Percentiles rank a stretch among this genome's conserved stretches.
Conservation (phyloP, 768 basidiomycete species). For the Phylloporus arenicola region DNA sequence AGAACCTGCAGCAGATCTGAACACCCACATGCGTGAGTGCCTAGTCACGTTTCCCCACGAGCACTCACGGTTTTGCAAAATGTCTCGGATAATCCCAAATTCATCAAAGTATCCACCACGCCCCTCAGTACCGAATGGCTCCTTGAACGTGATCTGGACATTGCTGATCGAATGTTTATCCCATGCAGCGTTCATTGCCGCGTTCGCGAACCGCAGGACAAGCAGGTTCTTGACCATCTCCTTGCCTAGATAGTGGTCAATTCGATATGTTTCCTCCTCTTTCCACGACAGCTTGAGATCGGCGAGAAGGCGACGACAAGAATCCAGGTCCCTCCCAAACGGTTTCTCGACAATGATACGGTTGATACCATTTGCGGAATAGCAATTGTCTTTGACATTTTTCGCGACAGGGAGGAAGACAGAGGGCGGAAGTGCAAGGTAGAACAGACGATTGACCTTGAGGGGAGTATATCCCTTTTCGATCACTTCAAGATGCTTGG, state of each 20-base stretch:
- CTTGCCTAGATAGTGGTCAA: constrained; percentile 99
- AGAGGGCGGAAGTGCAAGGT: constrained; percentile 94
- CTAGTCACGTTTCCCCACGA: constrained; percentile 5
- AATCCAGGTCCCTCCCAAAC: constrained; percentile 91
- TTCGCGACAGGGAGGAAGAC: constrained; percentile 90
- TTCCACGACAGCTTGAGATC: constrained; percentile 84
- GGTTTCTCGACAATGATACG: constrained; percentile 98
- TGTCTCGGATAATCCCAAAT: constrained; percentile 97
- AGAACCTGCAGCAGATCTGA: constrained; percentile 92
- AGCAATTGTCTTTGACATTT: constrained; percentile 78
- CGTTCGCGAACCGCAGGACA: constrained; percentile 91
- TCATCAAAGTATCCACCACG: constrained; percentile 99
- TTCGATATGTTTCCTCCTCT: constrained; percentile 98
- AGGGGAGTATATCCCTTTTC: constrained; percentile 64
- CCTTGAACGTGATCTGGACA: constrained; percentile 99
- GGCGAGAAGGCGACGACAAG: constrained; percentile 70
- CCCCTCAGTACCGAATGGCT: constrained; percentile 98
- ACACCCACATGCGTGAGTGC: constrained; percentile 15
- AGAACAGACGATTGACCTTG: constrained; percentile 82
- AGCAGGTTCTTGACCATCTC: constrained; percentile 99
- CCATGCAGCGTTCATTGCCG: constrained; percentile 84
- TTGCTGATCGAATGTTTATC: constrained; percentile 95
- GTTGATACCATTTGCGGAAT: constrained; percentile 67
- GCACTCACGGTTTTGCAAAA: constrained; percentile 93
- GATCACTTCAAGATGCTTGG: constrained; percentile 69